Base-by-base conservation (phyloP, 441 rosid genomes). In the Brassica hybrid region DNA sequence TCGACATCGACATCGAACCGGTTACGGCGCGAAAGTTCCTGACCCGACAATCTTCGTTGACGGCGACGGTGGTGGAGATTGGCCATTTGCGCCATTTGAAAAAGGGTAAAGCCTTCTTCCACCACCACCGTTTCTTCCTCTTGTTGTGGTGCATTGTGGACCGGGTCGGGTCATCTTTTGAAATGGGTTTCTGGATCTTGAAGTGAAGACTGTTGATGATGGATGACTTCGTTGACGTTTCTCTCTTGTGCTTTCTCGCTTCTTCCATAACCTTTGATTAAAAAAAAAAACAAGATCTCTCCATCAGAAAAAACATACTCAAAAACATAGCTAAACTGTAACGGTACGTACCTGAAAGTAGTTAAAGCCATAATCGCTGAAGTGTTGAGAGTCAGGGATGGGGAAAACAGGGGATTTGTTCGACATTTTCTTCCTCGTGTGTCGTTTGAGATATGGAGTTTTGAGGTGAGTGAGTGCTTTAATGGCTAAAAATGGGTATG, bases 151-250 rank as follows among this genome's bases (percentile, higher is more conserved):
- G 68, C n/a, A 60, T 17, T 30, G 61, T 16, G 83, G 77, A 17
- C 45, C 76, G 79, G 84, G 74, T 82, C 83, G 58, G 60, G 43
- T 91, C 91, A 25, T 89, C 95, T 66, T 85, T 90, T 0, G 94
- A 83, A 62, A 86, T 88, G 84, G 94, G 97, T 67, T 91, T 90
- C 32, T 85, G 92, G 73, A 93, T 89, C 91, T 91, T 91, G 87
- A 90, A 93, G 73, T 85, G 93, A 11, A 90, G 43, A 12, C 81
- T 80, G 64, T 88, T 89, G 2, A 80, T 89, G 3, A 80, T 89
- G 3, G 86, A 16, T 72, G 85, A 80, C 11, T 83, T 54, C 1
- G 80, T 7, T 0, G 84, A 45, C 5, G 84, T 63, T 30, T 90
- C 94, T 76, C 85, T 73, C 84, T 83, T 88, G 72, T 87, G 93